phyloP scores from a whole-genome alignment of 495 filamentous ascomycete genomes.

The Thermothielavioides terrestris region DNA sequence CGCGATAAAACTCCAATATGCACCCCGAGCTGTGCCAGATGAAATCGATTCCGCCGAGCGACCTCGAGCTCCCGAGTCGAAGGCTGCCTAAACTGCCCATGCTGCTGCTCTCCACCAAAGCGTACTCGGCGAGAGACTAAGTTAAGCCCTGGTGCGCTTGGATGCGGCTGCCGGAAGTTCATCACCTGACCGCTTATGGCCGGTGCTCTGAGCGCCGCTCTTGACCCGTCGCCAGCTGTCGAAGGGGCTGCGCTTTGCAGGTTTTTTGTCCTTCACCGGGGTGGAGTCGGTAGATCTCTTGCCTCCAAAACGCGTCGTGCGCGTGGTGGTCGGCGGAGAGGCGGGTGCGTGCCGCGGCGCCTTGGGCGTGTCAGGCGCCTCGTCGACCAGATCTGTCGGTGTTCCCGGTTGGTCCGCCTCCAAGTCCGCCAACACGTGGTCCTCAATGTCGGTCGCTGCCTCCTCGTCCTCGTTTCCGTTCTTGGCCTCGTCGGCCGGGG shows the following conservation, averaged over 20 bases:
- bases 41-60: no score
- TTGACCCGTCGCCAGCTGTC: slow-evolving; percentile 58
- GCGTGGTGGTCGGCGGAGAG: slow-evolving; percentile 47
- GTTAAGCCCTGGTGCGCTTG: slow-evolving; percentile 35
- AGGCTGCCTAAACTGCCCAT: background rate
- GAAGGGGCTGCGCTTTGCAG: slow-evolving; percentile 52
- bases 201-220: slow-evolving; percentile 21
- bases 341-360: slow-evolving; percentile 44
- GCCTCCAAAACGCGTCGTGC: slow-evolving; percentile 40
- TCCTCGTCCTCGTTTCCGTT: slow-evolving; percentile 51
- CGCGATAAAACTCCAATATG: background rate
- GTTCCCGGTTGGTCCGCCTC: slow-evolving; percentile 45
- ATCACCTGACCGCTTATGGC: slow-evolving; percentile 42
- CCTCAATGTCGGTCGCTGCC: slow-evolving; percentile 40
- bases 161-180: slow-evolving; percentile 21
- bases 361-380: slow-evolving; percentile 38
- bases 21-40: background rate
- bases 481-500: slow-evolving; percentile 39
- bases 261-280: slow-evolving; percentile 24
- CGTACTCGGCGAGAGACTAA: background rate
- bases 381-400: slow-evolving; percentile 22
- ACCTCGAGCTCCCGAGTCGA: background rate
- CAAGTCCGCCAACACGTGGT: slow-evolving; percentile 43
- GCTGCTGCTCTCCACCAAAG: background rate
- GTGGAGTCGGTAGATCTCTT: slow-evolving; percentile 22